These are phyloP conservation scores for Stemphylium vesicarium DNA, from an alignment of 2,329 filamentous ascomycete genomes.

Conservation along the genomic window DNA sequence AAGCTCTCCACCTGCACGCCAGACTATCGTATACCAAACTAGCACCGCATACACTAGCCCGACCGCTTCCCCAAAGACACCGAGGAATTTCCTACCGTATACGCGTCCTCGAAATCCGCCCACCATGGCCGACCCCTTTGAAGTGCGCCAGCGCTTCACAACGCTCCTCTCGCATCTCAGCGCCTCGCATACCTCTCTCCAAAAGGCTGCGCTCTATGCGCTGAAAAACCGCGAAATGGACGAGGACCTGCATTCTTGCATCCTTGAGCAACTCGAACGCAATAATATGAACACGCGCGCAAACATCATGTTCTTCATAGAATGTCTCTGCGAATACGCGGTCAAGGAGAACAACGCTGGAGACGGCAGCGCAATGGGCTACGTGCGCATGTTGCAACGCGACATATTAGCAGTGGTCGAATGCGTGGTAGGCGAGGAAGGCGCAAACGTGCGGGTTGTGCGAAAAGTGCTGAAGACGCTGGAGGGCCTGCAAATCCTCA, in stretches of 20 bases:
- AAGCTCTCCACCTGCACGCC: slow-evolving; percentile 11
- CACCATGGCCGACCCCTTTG: slow-evolving; percentile 85
- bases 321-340: slow-evolving; percentile 88
- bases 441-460: slow-evolving; percentile 89
- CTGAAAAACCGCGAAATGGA: slow-evolving; percentile 93
- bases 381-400: slow-evolving; percentile 91
- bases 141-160: slow-evolving; percentile 97
- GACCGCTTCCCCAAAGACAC: neutral
- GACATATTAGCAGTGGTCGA: slow-evolving; percentile 93
- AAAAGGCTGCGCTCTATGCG: slow-evolving; percentile 94
- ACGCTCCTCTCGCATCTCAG: slow-evolving; percentile 87
- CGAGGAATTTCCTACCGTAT: neutral
- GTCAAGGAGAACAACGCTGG: slow-evolving; percentile 75
- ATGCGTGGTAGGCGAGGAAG: slow-evolving; percentile 88
- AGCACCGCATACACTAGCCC: neutral
- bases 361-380: slow-evolving; percentile 71
- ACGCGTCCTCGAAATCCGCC: neutral
- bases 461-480: slow-evolving; percentile 78
- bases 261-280: slow-evolving; percentile 91
- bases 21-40: neutral
- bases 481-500: slow-evolving; percentile 73
- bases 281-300: slow-evolving; percentile 96
- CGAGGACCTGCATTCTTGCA: slow-evolving; percentile 96
- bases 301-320: slow-evolving; percentile 99
- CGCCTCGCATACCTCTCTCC: slow-evolving; percentile 84